Evolutionary conservation across 306 rosid species (phyloP).

Genomic region (Pyrus bretschneideri): DNA sequence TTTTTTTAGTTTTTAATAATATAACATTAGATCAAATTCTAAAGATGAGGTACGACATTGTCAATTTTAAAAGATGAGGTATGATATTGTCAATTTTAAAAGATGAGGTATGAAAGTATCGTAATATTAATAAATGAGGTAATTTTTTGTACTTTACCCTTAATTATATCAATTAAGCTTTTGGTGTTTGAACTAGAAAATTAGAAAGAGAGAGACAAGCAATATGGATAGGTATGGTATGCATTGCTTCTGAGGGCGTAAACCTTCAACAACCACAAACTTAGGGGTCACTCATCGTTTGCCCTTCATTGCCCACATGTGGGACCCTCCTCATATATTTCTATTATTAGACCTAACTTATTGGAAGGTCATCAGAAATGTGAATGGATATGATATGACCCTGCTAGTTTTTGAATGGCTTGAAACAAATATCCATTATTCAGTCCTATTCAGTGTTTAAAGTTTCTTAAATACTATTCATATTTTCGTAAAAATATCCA

Average conservation of each 20-base stretch:
- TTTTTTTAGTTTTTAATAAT: no score
- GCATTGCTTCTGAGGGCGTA: background rate
- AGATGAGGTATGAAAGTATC: no score
- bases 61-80: no score
- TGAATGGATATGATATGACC: background rate
- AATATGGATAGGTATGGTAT: conserved; percentile 18
- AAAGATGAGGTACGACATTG: no score
- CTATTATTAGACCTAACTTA: no score
- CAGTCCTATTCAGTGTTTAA: background rate
- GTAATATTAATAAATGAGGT: no score
- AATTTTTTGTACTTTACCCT: no score
- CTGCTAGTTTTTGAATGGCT: conserved; percentile 1
- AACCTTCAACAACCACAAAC: conserved; percentile 32
- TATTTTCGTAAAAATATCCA: no score
- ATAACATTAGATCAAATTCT: no score
- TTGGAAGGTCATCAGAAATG: background rate
- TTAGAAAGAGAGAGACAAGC: background rate
- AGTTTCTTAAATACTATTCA: no score
- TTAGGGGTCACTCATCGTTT: background rate
- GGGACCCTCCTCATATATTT: background rate
- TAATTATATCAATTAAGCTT: background rate
- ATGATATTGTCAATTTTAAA: no score
- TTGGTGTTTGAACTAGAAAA: background rate
- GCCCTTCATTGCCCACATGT: conserved; percentile 7
- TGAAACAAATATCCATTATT: background rate